These are phyloP conservation scores for Colletotrichum australisinense DNA, from an alignment of 2,329 filamentous ascomycete species.

Conservation along the genomic window DNA sequence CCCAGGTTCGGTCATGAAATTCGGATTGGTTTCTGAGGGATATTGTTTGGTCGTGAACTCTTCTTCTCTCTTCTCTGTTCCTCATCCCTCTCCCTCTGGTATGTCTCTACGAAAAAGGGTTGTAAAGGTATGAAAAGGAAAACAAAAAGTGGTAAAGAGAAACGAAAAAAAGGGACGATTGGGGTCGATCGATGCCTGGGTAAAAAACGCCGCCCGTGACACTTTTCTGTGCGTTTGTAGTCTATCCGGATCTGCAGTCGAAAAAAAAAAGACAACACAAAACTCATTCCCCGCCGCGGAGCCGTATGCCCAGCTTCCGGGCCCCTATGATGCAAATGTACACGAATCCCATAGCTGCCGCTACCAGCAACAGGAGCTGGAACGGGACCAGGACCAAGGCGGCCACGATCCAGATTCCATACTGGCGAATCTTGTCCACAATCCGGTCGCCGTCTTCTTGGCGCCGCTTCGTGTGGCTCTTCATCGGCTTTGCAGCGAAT, in stretches of 20 bases:
- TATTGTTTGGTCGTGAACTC: conserved; percentile 2
- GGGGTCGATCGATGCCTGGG: conserved; percentile 18
- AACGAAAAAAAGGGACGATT: neutral
- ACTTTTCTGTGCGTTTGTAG: conserved; percentile 29
- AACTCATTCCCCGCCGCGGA: conserved; percentile 32
- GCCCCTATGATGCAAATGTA: conserved; percentile 52
- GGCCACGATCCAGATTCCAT: conserved; percentile 55
- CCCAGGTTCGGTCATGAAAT: neutral
- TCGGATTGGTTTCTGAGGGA: neutral
- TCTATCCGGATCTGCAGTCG: conserved; percentile 35
- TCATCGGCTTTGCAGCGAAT: conserved; percentile 42
- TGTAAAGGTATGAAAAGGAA: neutral
- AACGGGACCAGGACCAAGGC: conserved; percentile 60
- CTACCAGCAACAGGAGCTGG: conserved; percentile 51
- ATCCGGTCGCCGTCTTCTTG: conserved; percentile 49
- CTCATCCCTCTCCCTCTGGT: conserved; percentile 9
- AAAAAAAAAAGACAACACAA: neutral
- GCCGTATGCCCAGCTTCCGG: conserved; percentile 31
- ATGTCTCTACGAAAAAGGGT: neutral
- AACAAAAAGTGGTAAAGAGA: neutral
- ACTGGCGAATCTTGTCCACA: conserved; percentile 55
- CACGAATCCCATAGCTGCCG: conserved; percentile 48
- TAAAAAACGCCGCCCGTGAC: conserved; percentile 32
- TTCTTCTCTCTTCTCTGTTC: neutral
- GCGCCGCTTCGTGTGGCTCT: conserved; percentile 44